Evolutionary conservation across 148 eudicot genomes (phyloP).

Genomic region (Amaranthus hypochondriacus): DNA sequence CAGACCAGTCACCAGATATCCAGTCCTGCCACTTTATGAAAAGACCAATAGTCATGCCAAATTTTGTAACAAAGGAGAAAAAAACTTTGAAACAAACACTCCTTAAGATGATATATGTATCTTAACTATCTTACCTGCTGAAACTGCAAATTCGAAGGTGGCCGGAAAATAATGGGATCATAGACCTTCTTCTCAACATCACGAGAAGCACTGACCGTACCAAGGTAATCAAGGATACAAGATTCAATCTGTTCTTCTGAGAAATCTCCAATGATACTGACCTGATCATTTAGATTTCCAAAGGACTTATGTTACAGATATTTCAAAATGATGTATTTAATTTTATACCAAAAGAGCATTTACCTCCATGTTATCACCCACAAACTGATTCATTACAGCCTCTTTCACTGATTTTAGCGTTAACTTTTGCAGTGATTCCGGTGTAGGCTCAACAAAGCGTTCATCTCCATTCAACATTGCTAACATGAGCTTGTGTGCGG

Average conservation of each 20-base stretch:
- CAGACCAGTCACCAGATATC: too few relatives aligned
- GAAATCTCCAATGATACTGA: conserved; percentile 96
- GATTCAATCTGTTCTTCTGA: conserved; percentile 93
- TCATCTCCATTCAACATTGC: conserved; percentile 99
- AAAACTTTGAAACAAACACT: conserved; percentile 2
- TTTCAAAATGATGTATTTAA: not conserved
- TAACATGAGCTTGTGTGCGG: conserved; percentile 88
- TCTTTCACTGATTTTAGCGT: conserved; percentile 73
- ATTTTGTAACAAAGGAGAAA: not conserved
- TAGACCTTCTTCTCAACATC: conserved; percentile 34
- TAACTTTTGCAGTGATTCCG: conserved; percentile 68
- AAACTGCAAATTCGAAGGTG: conserved; percentile 70
- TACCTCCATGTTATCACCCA: conserved; percentile 94
- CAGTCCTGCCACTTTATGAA: too few relatives aligned
- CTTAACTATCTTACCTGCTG: conserved; percentile 62
- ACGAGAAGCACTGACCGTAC: conserved; percentile 60
- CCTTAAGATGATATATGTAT: not conserved
- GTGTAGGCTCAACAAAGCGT: conserved; percentile 96
- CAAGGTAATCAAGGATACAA: conserved; percentile 93
- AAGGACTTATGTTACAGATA: not conserved
- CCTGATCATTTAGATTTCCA: conserved; percentile 36
- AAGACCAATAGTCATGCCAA: not conserved
- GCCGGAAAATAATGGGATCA: conserved; percentile 61
- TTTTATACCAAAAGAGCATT: not conserved
- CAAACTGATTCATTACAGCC: conserved; percentile 91